A percentile compares a stretch with the other conserved stretches of the same genome.
phyloP scores from a whole-genome alignment of 1,284 basidiomycete genomes.

The Trametes pubescens region DNA sequence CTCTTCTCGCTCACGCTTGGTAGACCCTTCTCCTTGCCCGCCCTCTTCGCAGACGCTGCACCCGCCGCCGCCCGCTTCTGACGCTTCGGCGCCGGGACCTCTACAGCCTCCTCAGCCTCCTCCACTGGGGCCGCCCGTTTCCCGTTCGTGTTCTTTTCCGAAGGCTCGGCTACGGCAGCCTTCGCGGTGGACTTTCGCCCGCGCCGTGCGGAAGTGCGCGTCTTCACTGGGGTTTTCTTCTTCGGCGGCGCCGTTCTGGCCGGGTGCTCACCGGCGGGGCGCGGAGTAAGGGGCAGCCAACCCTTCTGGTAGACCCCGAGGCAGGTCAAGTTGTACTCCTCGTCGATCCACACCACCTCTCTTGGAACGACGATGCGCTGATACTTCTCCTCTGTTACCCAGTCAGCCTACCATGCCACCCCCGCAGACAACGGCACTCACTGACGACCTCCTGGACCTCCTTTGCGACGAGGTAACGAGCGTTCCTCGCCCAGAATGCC shows the following conservation, averaged over 20 bases:
- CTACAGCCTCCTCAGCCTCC: not conserved
- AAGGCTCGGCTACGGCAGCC: not conserved
- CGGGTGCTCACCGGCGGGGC: not conserved
- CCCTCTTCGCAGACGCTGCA: not conserved
- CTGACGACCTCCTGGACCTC: conserved; percentile 21
- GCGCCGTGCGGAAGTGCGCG: not conserved
- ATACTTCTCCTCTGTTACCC: conserved; percentile 5
- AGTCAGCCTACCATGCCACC: not conserved
- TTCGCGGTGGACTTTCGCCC: not conserved
- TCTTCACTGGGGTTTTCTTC: not conserved
- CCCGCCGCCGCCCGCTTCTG: not conserved
- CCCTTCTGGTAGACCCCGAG: conserved; percentile 8
- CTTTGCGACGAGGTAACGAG: conserved; percentile 20
- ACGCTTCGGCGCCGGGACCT: not conserved
- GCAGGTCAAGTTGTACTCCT: conserved; percentile 9
- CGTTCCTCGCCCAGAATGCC: conserved; percentile 34
- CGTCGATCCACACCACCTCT: conserved; percentile 9
- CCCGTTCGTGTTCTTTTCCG: conserved; percentile 6
- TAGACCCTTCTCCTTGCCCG: not conserved
- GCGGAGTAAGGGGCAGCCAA: not conserved
- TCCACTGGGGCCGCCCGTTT: conserved; percentile 9
- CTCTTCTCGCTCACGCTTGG: not conserved
- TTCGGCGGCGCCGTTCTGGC: not conserved
- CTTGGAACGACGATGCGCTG: conserved; percentile 5
- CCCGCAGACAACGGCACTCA: not conserved